Evolutionary conservation across 169 alveolate species (phyloP), one percentile per base, ranked within the genome.

Genomic region (Babesia bigemina): DNA sequence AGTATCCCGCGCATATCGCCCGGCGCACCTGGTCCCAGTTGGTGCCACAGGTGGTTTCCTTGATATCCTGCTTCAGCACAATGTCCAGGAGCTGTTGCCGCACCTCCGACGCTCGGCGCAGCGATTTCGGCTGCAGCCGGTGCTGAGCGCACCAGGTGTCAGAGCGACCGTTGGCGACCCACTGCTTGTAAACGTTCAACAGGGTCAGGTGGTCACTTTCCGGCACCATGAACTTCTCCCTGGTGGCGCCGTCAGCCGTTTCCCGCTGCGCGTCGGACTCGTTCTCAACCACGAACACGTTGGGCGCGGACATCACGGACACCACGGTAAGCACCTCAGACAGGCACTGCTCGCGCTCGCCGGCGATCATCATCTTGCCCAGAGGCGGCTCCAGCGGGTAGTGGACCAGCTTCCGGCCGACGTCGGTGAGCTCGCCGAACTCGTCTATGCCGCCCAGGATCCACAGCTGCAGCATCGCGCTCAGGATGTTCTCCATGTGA

Each of bases 361-460:
- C 88, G 42, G 93, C 89, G 50, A 98, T 93, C 63, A 98, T 93
- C 96, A 98, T 97, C 93, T 98, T 98, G 26, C 99, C 92, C 45
- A 98, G 92, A 0, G 99, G 99, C 0, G 99, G 99, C 70, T 99
- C 99, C 65, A 98, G 92, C 0, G 99, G 99, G 84, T 97, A 97
- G 81, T 96, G 98, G 4, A 98, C 98, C 99, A 98, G 98, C 84
- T 95, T 92, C 69, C 91, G 85, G 29, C 99, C 99, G 48, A 57
- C 71, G 29, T 86, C 91, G 13, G 96, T 92, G 75, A 93, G 83
- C 75, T 93, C 84, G 39, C 99, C 95, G 82, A 96, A 90, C 87
- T 93, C 94, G 86, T 95, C 96, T 16, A 96, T 90, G 22, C 98
- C 99, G 29, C 98, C 98, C 61, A 98, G 79, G 24, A 97, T 94